A percentile compares a stretch with the other conserved stretches of the same genome.
Evolutionary conservation across 257 asterid species (phyloP).

Genomic region (Lycium ferocissimum): DNA sequence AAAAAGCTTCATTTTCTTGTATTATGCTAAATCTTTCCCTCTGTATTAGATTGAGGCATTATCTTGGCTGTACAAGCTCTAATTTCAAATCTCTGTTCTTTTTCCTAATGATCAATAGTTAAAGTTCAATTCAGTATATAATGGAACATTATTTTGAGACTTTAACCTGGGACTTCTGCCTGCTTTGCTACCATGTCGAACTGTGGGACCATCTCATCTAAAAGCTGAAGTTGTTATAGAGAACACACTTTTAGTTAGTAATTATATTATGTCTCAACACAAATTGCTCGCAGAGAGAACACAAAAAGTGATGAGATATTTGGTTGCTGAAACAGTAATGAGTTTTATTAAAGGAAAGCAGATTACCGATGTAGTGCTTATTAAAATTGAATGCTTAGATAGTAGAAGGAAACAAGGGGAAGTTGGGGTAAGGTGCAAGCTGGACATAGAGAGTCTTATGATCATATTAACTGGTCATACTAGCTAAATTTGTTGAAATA

Average conservation of each 20-base stretch:
- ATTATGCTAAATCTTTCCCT: conserved; percentile 14
- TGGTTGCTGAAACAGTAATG: neutral
- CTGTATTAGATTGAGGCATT: neutral
- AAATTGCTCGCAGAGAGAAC: neutral
- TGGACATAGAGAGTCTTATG: neutral
- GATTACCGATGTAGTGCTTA: neutral
- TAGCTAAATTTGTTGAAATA: neutral
- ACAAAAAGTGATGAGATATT: neutral
- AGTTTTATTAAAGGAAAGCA: neutral
- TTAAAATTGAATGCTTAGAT: neutral
- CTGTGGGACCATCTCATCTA: neutral
- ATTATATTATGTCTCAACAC: neutral
- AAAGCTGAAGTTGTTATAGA: neutral
- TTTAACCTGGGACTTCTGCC: too few species aligned
- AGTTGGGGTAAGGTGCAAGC: neutral
- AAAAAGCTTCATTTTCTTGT: conserved; percentile 15
- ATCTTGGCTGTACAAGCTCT: neutral
- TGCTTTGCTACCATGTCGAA: too few species aligned
- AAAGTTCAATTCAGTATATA: neutral
- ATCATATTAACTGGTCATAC: neutral
- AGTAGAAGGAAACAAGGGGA: neutral
- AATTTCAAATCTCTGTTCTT: neutral
- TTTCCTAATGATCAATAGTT: conserved; percentile 6
- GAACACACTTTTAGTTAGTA: neutral
- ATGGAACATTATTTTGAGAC: neutral